phyloP scores from a whole-genome alignment of 495 filamentous ascomycete species.

The Pyrenula massariospora region DNA sequence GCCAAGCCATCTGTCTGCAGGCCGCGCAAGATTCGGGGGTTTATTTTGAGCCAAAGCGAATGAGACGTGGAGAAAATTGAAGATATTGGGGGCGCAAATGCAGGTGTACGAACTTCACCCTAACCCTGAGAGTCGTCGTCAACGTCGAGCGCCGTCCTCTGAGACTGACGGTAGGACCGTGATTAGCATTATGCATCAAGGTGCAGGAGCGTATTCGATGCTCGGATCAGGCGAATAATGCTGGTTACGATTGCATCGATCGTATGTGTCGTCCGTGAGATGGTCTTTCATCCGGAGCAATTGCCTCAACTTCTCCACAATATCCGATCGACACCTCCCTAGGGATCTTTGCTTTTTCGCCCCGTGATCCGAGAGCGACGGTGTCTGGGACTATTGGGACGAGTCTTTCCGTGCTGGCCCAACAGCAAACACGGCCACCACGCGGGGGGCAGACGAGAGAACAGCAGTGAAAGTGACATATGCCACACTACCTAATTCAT shows the following conservation, averaged over 20 bases:
- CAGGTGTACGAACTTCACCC: background rate
- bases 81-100: background rate
- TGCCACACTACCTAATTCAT: no score
- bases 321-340: background rate
- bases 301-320: background rate
- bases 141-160: no score
- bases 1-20: background rate
- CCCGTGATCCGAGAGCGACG: background rate
- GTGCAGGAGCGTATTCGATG: background rate
- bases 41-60: background rate
- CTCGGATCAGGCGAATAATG: background rate
- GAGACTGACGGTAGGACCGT: background rate
- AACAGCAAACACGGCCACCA: background rate
- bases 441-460: no score
- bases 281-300: background rate
- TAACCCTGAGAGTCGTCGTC: no score
- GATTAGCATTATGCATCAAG: background rate
- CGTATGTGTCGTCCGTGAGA: background rate
- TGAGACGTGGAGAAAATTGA: background rate
- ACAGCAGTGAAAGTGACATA: no score
- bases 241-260: background rate
- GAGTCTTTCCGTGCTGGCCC: background rate
- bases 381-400: background rate
- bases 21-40: background rate
- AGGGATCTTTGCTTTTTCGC: no score